Percentiles rank a stretch among this genome's conserved stretches.
Evolutionary conservation across 2,329 filamentous ascomycete genomes (phyloP).

Genomic region (Ophiostoma piceae): DNA sequence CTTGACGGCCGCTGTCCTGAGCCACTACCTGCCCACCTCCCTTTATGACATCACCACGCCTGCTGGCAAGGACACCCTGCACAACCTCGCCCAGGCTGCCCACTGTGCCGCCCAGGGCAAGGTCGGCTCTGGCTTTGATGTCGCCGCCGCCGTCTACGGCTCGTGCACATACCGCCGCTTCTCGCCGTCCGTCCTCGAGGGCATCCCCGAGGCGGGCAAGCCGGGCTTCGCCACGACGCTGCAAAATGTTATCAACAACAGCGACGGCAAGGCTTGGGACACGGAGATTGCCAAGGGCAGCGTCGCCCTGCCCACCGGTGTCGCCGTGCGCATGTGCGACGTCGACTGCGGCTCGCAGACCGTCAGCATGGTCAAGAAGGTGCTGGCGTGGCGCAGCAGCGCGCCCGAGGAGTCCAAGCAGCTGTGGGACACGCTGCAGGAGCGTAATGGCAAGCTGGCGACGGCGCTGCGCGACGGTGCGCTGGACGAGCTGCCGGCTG

Average conservation of each 20-base stretch:
- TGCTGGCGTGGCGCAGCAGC: slow-evolving; percentile 71
- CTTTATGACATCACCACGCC: slow-evolving; percentile 54
- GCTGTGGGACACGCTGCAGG: slow-evolving; percentile 73
- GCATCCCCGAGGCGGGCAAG: slow-evolving; percentile 60
- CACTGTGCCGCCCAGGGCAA: slow-evolving; percentile 97
- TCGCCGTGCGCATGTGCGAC: slow-evolving; percentile 87
- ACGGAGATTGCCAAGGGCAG: slow-evolving; percentile 65
- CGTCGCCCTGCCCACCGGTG: slow-evolving; percentile 64
- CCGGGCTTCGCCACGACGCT: slow-evolving; percentile 63
- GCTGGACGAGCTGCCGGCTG: slow-evolving; percentile 12
- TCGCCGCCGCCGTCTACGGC: slow-evolving; percentile 87
- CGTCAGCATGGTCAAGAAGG: slow-evolving; percentile 90
- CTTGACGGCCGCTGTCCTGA: slow-evolving; percentile 69
- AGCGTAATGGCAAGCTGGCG: slow-evolving; percentile 66
- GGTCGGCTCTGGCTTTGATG: slow-evolving; percentile 91
- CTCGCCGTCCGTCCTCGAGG: slow-evolving; percentile 67
- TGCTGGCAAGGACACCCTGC: slow-evolving; percentile 57
- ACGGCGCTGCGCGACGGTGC: slow-evolving; percentile 51
- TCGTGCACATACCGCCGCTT: slow-evolving; percentile 91
- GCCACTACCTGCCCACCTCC: slow-evolving; percentile 61
- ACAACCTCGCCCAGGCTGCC: slow-evolving; percentile 89
- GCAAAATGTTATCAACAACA: slow-evolving; percentile 51
- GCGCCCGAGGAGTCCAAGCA: slow-evolving; percentile 58
- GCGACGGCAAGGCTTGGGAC: slow-evolving; percentile 63
- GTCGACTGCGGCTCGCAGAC: slow-evolving; percentile 92